Base-by-base conservation (phyloP, 1,139 yeast species). In the Zhuliangozyma parablackwelliae region DNA sequence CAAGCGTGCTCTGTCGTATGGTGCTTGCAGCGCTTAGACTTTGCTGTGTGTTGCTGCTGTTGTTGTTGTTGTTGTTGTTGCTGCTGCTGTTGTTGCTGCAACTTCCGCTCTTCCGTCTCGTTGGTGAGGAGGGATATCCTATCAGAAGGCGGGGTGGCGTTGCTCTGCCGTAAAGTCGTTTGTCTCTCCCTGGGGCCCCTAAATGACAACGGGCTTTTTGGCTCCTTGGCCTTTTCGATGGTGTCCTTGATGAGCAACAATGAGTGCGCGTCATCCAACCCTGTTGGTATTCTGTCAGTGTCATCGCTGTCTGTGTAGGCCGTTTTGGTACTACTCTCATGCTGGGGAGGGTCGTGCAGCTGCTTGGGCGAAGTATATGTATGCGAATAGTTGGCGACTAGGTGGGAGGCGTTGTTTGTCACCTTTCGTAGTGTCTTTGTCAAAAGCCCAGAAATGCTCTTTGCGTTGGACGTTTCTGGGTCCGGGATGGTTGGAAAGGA, bases 401-500 rank as follows among this genome's bases (percentile, higher is more conserved):
- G 56, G 37, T 57, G 52, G 21, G 72, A 57, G 8, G 75, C 76
- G 47, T 69, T 70, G 39, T 61, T 63, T 29, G 75, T 70, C 23
- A 70, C 75, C 39, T 70, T 61, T 27, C 73, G 54, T n/a, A 70
- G 48, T 1, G 76, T 70, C 33, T 59, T 63, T 29, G 72, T 53
- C 44, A 70, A 52, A 28, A 70, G 54, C 9, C 61, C 56, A 7
- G 63, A 52, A 8, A 66, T 53, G 8, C 63, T 61, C 43, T 54
- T 57, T 33, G 58, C 43, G 29, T 53, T 53, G 21, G 63, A 65
- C 28, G 55, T 51, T 40, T 69, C 69, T 1, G 75, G 75, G 46
- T 70, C 75, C 5, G 75, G 72, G 9, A 69, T 51, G 7, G 66
- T 63, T 10, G 76, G 76, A 41, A 70, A 70, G 29, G 75, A 69